A percentile compares a stretch with the other conserved stretches of the same genome.
Evolutionary conservation across 2,329 filamentous ascomycete species (phyloP).

Genomic region (Verticillium alfalfae): DNA sequence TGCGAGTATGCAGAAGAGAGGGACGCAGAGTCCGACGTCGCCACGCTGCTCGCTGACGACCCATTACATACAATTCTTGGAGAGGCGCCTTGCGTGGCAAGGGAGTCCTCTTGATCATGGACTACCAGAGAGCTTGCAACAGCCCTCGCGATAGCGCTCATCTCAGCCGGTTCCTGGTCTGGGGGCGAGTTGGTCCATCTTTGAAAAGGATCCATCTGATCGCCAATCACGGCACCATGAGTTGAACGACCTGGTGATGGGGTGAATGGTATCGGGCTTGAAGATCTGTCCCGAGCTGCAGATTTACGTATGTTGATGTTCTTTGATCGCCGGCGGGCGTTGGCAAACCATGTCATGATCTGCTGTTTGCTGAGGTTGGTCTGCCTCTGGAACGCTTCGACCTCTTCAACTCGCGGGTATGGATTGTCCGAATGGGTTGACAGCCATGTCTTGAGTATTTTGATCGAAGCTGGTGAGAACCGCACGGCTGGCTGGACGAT

Average conservation of each 20-base stretch:
- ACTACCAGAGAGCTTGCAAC: conserved; percentile 47
- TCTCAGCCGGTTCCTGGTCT: conserved; percentile 54
- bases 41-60: conserved; percentile 55
- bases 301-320: conserved; percentile 56
- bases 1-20: conserved; percentile 55
- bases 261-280: conserved; percentile 43
- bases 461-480: conserved; percentile 75
- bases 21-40: conserved; percentile 54
- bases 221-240: neutral
- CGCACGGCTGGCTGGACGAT: conserved; percentile 64
- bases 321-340: conserved; percentile 80
- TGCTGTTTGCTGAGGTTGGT: conserved; percentile 79
- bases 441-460: conserved; percentile 80
- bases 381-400: conserved; percentile 68
- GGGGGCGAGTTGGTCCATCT: conserved; percentile 56
- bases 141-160: conserved; percentile 52
- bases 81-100: conserved; percentile 57
- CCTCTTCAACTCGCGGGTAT: conserved; percentile 84
- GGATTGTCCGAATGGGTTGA: conserved; percentile 74
- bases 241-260: conserved; percentile 4
- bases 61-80: conserved; percentile 50
- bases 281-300: conserved; percentile 63
- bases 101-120: conserved; percentile 51
- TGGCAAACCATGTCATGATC: conserved; percentile 89
- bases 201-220: conserved; percentile 49